Base-by-base conservation (phyloP, 208 protist genomes). In the Tritrichomonas foetus region DNA sequence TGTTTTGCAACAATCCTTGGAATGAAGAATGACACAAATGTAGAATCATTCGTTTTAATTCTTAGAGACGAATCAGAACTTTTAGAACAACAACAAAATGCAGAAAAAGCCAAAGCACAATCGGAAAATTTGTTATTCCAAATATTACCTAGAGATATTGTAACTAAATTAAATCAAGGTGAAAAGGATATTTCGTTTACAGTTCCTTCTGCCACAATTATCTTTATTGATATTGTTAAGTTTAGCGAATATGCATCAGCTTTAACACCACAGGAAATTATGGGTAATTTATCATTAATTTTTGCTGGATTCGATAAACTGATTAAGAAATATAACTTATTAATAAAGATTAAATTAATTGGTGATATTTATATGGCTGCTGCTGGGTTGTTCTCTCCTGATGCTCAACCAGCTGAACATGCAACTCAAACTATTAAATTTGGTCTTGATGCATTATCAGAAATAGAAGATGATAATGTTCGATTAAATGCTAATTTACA, bases 161-260 rank as follows among this genome's bases (percentile, higher is more conserved):
- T 84, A 53, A 11, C 39, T 22, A 33, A n/a, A 84, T 25, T 84
- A 53, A 84, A 84, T 53, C 8, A 20, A 33, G 41, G 74, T 53
- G 74, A 84, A n/a, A 84, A 49, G 33, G 74, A 84, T 84, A 84
- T 84, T 55, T 84, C 74, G n/a, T 84, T 84, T 20, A 33, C 39
- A 33, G 74, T 84, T 33, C 74, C 3, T n/a, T 84, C 44, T 47
- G 36, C 74, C 20, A 53, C 74, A 11, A 53, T 84, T 33, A 84
- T 84, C 33, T 84, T 84, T 20, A 53, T 53, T 53, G 74, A 84
- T 84, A 84, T 84, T n/a, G 39, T 39, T 11, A 49, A 53, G n/a
- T 84, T 84, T 25, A 39, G 25, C 1, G 74, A 84, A 53, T 84
- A 84, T 44, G 13, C 74, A 84, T 20, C 13, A 49, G 33, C 27